Percentiles rank a stretch among this genome's conserved stretches.
Evolutionary conservation across 495 filamentous ascomycete species (phyloP).

Genomic region (Xylaria nigripes): DNA sequence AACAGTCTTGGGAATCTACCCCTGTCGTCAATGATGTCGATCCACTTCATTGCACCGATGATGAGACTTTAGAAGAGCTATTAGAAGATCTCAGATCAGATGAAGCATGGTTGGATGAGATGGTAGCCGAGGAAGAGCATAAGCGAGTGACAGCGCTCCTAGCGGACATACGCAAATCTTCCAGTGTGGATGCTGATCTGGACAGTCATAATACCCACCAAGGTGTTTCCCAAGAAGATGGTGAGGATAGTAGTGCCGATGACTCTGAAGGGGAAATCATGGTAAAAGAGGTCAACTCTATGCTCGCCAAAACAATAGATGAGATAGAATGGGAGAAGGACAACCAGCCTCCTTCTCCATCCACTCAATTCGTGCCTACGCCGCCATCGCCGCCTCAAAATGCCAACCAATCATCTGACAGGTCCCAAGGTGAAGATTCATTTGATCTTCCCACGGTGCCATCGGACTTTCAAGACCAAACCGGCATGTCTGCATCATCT

Average conservation of each 20-base stretch:
- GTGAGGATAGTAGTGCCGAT: constrained; percentile 16
- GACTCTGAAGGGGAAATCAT: constrained; percentile 38
- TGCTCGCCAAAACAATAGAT: constrained; percentile 31
- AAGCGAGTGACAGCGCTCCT: constrained; percentile 21
- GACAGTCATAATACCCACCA: neutral
- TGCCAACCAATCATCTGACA: neutral
- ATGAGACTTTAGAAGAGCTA: constrained; percentile 31
- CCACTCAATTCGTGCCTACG: constrained; percentile 1
- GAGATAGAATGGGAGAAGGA: constrained; percentile 27
- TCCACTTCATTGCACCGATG: constrained; percentile 20
- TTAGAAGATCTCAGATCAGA: constrained; percentile 27
- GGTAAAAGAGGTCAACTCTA: constrained; percentile 25
- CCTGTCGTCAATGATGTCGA: constrained; percentile 13
- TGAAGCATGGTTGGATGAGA: constrained; percentile 19
- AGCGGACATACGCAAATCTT: constrained; percentile 12
- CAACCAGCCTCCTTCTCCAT: constrained; percentile 7
- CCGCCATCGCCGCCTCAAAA: constrained; percentile 5
- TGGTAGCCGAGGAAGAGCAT: constrained; percentile 23
- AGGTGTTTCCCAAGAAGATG: constrained; percentile 5
- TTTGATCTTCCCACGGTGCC: constrained; percentile 33
- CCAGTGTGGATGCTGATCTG: neutral
- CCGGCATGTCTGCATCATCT: neutral
- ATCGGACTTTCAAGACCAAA: constrained; percentile 21
- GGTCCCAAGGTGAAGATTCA: neutral
- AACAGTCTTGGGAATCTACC: constrained; percentile 8